Conservation (phyloP, 2,329 filamentous ascomycete species). For the Venturia nashicola region DNA sequence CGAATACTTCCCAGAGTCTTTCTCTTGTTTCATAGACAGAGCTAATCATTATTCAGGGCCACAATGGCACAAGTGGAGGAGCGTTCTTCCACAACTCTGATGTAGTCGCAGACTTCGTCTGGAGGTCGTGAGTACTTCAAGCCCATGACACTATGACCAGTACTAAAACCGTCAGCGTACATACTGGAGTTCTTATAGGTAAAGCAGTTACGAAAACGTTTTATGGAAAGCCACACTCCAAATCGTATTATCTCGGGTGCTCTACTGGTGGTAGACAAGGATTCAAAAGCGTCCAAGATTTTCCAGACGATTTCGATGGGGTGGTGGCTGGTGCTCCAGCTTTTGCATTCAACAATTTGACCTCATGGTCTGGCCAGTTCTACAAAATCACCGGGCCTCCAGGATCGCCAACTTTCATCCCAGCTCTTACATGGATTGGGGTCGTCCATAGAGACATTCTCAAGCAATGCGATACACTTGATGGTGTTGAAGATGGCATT, state of each 20-base stretch:
- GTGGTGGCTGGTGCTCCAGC: conserved; percentile 17
- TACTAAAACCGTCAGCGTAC: conserved; percentile 15
- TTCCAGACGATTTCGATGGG: conserved; percentile 25
- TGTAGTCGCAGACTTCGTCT: conserved; percentile 20
- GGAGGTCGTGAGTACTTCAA: conserved; percentile 9
- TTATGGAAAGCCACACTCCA: conserved; percentile 27
- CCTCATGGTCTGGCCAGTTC: conserved; percentile 32
- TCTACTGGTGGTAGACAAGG: conserved; percentile 26
- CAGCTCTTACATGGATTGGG: conserved; percentile 25
- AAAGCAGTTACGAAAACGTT: conserved; percentile 29
- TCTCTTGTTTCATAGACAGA: not conserved
- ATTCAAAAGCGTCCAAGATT: conserved; percentile 18
- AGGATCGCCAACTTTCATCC: conserved; percentile 27
- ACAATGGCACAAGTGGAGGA: conserved; percentile 31
- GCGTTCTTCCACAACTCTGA: conserved; percentile 35
- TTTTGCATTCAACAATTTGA: conserved; percentile 30
- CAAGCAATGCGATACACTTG: conserved; percentile 37
- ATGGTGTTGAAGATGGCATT: conserved; percentile 33
- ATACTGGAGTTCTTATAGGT: conserved; percentile 26
- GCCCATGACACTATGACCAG: not conserved
- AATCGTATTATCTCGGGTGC: conserved; percentile 27
- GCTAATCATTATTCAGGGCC: conserved; percentile 16
- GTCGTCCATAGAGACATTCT: conserved; percentile 31
- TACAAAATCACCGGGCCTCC: conserved; percentile 26
- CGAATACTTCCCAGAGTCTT: no score